Conservation (phyloP, 108 stramenopile genomes). For the Cyclotella baltica region DNA sequence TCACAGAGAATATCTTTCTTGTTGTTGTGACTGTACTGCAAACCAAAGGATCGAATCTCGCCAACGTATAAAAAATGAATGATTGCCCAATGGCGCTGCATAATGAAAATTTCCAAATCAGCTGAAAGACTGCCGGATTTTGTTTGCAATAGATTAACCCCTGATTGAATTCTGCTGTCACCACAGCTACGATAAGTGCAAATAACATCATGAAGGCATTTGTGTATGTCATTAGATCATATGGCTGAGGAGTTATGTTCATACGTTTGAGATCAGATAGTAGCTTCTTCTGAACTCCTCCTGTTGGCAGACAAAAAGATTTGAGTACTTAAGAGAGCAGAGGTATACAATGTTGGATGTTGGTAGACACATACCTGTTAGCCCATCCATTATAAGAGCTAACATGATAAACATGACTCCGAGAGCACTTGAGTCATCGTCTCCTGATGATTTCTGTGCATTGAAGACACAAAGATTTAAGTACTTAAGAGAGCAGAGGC, state of each 20-base stretch:
- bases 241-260: constrained; percentile 64
- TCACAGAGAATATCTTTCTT: constrained; percentile 92
- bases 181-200: constrained; percentile 56
- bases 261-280: constrained; percentile 56
- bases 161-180: constrained; percentile 60
- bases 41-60: constrained; percentile 88
- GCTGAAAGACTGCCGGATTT: constrained; percentile 65
- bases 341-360: too few species aligned
- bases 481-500: background rate
- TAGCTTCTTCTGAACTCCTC: constrained; percentile 73
- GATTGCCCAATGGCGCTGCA: constrained; percentile 92
- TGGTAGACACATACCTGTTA: too few species aligned
- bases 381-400: constrained; percentile 72
- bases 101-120: constrained; percentile 73
- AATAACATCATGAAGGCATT: constrained; percentile 82
- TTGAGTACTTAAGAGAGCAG: too few species aligned
- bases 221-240: constrained; percentile 90
- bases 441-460: constrained; percentile 41
- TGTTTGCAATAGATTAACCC: constrained; percentile 63
- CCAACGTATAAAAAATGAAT: constrained; percentile 93
- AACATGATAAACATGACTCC: constrained; percentile 69
- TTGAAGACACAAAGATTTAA: background rate
- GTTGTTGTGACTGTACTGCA: constrained; percentile 95
- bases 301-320: too few species aligned
- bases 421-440: constrained; percentile 42